These are phyloP conservation scores for Fusarium praegraminearum DNA, from an alignment of 2,329 filamentous ascomycete species.

Conservation along the genomic window DNA sequence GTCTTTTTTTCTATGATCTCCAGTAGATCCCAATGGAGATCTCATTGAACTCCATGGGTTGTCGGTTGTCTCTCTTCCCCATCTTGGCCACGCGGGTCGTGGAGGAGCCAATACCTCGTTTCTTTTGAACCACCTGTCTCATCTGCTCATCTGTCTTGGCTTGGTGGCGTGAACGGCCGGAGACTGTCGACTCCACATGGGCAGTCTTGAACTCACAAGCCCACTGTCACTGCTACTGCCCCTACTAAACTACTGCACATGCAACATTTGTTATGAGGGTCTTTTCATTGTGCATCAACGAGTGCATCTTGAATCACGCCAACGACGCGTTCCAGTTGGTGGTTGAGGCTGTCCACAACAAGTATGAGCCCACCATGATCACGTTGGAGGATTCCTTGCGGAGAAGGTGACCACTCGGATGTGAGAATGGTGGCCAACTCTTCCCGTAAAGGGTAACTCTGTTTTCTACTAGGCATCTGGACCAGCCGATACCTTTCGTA, in stretches of 20 bases:
- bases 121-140: conserved; percentile 25
- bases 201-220: conserved; percentile 26
- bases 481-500: conserved; percentile 37
- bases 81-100: conserved; percentile 12
- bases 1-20: conserved; percentile 15
- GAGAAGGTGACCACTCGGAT: conserved; percentile 31
- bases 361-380: conserved; percentile 41
- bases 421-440: conserved; percentile 37
- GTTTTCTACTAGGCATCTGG: conserved; percentile 30
- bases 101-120: conserved; percentile 19
- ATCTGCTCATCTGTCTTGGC: conserved; percentile 17
- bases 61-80: conserved; percentile 12
- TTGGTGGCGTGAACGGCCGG: conserved; percentile 38
- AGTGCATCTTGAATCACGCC: conserved; percentile 23
- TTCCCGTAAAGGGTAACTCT: conserved; percentile 38
- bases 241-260: background rate
- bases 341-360: conserved; percentile 27
- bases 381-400: conserved; percentile 24
- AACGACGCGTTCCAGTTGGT: conserved; percentile 40
- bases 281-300: conserved; percentile 29
- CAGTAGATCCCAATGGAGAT: conserved; percentile 34
- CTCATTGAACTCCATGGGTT: background rate
- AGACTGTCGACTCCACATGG: conserved; percentile 25
- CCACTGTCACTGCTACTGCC: conserved; percentile 30
- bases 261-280: conserved; percentile 28